Base-by-base conservation (phyloP, 2,329 filamentous ascomycete species). In the Monosporascus sp. region DNA sequence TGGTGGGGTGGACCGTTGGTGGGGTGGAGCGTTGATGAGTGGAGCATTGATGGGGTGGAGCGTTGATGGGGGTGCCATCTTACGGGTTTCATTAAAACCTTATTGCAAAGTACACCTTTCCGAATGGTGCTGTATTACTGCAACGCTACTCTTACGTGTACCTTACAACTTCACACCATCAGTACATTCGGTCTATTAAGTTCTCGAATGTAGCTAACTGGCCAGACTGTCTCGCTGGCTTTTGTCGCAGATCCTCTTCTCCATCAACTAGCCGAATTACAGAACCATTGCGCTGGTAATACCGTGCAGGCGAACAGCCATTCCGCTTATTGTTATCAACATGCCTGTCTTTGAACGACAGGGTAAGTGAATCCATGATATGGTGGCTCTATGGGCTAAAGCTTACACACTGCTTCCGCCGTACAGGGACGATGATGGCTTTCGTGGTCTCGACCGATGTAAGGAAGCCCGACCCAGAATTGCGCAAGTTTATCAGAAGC, bases 401-500 rank as follows among this genome's bases (percentile, higher is more conserved):
- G 7, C 25, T 27, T 3, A 47, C 46, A 20, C 37, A 39, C 2
- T 14, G 44, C 5, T 44, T 20, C 4, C 25, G 20, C 43, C 39
- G 35, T 7, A 55, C 48, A 54, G 27, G 3, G 4, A 5, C 9
- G 27, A 31, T 31, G 6, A 51, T 70, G 37, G 59, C 59, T 7
- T 71, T 70, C 52, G 64, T 71, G 31, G 58, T 68, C 3, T 61
- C 65, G 8, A 67, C 62, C 1, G 57, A 58, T 18, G 48, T 52
- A 15, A 56, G 62, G 24, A 69, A 68, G 46, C 55, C 62, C 3
- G 62, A 69, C 41, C 58, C 63, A 14, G 57, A 66, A 15, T 61
- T 62, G 25, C 66, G 69, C 47, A 70, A 68, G 57, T 53, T 71
- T 39, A 73, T 73, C 57, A 65, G 70, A 47, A 70, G 68, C 53